Evolutionary conservation across 2,329 filamentous ascomycete genomes (phyloP).

Genomic region (Alternaria panax): DNA sequence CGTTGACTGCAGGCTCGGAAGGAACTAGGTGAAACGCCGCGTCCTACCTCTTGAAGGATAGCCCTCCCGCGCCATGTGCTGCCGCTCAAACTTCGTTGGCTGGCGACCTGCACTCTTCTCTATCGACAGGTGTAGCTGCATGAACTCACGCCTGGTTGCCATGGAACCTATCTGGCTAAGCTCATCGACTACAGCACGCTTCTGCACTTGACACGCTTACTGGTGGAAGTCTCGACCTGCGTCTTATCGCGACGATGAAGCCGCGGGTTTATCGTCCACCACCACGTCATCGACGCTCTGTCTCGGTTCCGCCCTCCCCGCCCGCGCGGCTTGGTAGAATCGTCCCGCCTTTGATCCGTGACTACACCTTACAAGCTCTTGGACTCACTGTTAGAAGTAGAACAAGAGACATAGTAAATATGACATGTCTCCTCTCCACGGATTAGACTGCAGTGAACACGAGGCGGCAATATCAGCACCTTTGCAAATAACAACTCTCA

Average conservation of each 20-base stretch:
- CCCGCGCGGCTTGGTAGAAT: neutral
- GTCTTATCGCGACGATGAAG: slow-evolving; percentile 5
- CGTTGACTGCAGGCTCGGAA: slow-evolving; percentile 26
- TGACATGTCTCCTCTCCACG: neutral
- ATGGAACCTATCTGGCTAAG: slow-evolving; percentile 1
- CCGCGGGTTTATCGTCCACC: neutral
- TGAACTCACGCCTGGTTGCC: neutral
- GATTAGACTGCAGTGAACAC: neutral
- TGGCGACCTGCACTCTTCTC: neutral
- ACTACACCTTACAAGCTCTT: neutral
- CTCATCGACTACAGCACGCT: slow-evolving; percentile 2
- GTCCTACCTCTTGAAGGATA: slow-evolving; percentile 12
- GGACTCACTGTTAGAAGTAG: neutral
- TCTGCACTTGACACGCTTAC: neutral
- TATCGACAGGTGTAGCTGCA: neutral
- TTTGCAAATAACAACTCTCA: neutral
- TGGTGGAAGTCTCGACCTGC: neutral
- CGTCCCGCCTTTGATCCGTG: neutral
- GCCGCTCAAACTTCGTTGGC: slow-evolving; percentile 5
- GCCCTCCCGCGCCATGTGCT: slow-evolving; percentile 20
- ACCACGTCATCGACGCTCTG: slow-evolving; percentile 1
- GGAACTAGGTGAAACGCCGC: slow-evolving; percentile 28
- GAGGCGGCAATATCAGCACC: neutral
- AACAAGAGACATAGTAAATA: neutral
- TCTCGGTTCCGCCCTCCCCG: neutral